A percentile compares a stretch with the other conserved stretches of the same genome.
phyloP scores from a whole-genome alignment of 225 moss, liverwort and hornwort species.

The Marchantia polymorpha region DNA sequence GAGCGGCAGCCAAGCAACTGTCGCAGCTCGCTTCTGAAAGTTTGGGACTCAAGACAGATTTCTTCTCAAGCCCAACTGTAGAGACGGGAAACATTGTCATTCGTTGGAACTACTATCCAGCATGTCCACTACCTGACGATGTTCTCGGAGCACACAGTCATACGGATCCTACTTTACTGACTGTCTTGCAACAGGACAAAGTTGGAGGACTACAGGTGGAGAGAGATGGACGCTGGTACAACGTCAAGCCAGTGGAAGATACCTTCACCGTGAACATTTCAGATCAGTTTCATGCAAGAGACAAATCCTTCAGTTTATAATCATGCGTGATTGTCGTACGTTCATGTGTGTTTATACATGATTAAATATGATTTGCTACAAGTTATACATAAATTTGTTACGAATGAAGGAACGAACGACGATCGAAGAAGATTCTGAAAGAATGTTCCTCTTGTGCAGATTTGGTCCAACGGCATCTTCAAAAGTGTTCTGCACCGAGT shows the following conservation, averaged over 20 bases:
- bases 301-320: background rate
- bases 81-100: background rate
- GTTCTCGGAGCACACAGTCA: slow-evolving; percentile 33
- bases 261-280: slow-evolving; percentile 29
- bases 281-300: slow-evolving; percentile 31
- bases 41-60: slow-evolving; percentile 24
- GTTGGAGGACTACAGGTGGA: slow-evolving; percentile 36
- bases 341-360: background rate
- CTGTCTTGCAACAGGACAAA: slow-evolving; percentile 24
- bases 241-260: slow-evolving; percentile 31
- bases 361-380: background rate
- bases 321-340: background rate
- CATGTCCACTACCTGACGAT: slow-evolving; percentile 29
- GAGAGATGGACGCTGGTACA: slow-evolving; percentile 32
- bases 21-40: slow-evolving; percentile 31
- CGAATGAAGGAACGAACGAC: too few relatives aligned
- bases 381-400: too few relatives aligned
- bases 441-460: slow-evolving; percentile 7
- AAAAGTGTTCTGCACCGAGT: slow-evolving; percentile 24
- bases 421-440: too few relatives aligned
- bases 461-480: slow-evolving; percentile 26
- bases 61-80: slow-evolving; percentile 12
- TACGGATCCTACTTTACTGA: slow-evolving; percentile 28
- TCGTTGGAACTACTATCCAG: slow-evolving; percentile 38
- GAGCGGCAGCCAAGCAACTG: slow-evolving; percentile 11